Conservation (phyloP, 2,329 filamentous ascomycete species). For the Trichophyton schoenleinii region DNA sequence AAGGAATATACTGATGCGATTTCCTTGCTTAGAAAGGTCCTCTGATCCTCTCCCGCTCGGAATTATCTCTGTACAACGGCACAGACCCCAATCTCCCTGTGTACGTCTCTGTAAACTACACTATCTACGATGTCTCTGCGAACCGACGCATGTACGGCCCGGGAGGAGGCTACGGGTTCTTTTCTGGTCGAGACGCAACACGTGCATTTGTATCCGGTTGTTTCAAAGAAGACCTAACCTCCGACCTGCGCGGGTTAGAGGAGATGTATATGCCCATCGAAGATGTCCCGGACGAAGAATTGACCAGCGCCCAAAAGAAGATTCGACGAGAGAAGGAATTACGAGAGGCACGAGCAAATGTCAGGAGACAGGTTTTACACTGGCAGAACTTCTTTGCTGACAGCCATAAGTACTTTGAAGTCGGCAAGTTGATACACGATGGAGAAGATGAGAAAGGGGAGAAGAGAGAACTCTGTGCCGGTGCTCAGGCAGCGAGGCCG, state of each 20-base stretch:
- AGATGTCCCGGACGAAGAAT: conserved; percentile 38
- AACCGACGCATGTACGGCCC: conserved; percentile 55
- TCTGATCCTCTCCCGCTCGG: conserved; percentile 56
- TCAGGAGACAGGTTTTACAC: conserved; percentile 56
- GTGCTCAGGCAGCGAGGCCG: conserved; percentile 56
- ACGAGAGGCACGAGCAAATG: conserved; percentile 50
- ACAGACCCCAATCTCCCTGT: conserved; percentile 61
- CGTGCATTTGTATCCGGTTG: conserved; percentile 88
- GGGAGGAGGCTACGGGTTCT: conserved; percentile 74
- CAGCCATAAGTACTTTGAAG: conserved; percentile 66
- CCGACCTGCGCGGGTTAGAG: conserved; percentile 78
- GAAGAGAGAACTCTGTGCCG: conserved; percentile 54
- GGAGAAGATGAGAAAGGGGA: conserved; percentile 42
- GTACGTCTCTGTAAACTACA: conserved; percentile 70
- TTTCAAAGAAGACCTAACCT: conserved; percentile 71
- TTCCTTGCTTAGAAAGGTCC: conserved; percentile 38
- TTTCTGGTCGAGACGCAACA: conserved; percentile 74
- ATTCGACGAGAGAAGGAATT: conserved; percentile 50
- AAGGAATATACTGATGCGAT: conserved; percentile 6
- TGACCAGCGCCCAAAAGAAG: conserved; percentile 34
- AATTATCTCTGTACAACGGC: conserved; percentile 69
- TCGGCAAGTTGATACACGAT: conserved; percentile 58
- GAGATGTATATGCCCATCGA: conserved; percentile 63
- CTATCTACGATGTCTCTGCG: conserved; percentile 52
- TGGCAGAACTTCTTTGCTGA: conserved; percentile 77